Evolutionary conservation across 2,329 filamentous ascomycete species (phyloP), one percentile per base, ranked within the genome.

Genomic region (Pyricularia sp.): DNA sequence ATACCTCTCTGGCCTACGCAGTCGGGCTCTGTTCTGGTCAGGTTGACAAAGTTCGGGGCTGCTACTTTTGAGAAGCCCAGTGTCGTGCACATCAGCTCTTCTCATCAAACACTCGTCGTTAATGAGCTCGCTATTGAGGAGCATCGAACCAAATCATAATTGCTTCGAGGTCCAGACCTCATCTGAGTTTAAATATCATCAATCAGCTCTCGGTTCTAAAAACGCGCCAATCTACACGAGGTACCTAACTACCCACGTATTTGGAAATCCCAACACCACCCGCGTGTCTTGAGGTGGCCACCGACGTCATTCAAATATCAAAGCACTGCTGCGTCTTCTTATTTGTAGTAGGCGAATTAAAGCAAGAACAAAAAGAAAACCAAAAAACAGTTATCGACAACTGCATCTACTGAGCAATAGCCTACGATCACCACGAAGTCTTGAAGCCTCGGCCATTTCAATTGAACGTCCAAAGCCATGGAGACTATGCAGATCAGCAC

Each of bases 101-200:
- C 69, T 66, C 28, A 65, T 68, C 63, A 61, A 28, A 28, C 14
- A 30, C 30, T 26, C 26, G 66, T 66, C 50, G 65, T 76, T 75
- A 72, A 81, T 81, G 79, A 78, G 72, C 76, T 79, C 76, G 80
- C 75, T 81, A 81, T 73, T 81, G 77, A 81, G 76, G 79, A 73
- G 64, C 66, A 71, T 72, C 68, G 71, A 67, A 68, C 59, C 28
- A 67, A 28, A 28, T 20, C 17, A 63, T 11, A 55, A n/a, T 23
- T 20, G 25, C 59, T 3, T 63, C 26, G 26, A 63, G 26, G 23
- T 12, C 25, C 26, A 63, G 26, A 28, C 17, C 25, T 63, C 28
- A 63, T 26, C 26, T 63, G 59, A 63, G 14, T 25, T 63, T 28
- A 2, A 28, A 28, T 26, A 28, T 17, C 23, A 63, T 20, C 59